Conservation (phyloP, 148 eudicot species). For the Cornus florida region DNA sequence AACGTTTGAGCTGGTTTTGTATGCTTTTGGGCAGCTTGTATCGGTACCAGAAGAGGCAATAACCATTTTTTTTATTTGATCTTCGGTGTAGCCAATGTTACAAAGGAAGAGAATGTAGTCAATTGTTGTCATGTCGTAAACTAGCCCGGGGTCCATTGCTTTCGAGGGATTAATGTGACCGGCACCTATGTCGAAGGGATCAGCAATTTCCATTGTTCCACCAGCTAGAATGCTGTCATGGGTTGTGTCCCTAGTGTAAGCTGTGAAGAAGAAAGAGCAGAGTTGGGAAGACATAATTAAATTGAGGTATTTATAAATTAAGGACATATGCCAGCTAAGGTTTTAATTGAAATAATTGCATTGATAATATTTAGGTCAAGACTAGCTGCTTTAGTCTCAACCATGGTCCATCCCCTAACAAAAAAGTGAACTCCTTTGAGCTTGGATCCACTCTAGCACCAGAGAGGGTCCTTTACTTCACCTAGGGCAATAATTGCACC, state of each 20-base stretch:
- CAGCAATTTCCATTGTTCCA: constrained; percentile 29
- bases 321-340: too few relatives aligned
- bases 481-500: too few relatives aligned
- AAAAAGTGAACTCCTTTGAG: too few relatives aligned
- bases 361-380: too few relatives aligned
- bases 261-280: constrained; percentile 12
- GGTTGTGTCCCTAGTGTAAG: constrained; percentile 33
- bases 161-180: constrained; percentile 43
- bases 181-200: constrained; percentile 49
- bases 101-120: constrained; percentile 51
- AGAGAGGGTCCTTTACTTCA: too few relatives aligned
- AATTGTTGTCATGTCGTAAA: constrained; percentile 38
- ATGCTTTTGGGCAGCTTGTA: constrained; percentile 16
- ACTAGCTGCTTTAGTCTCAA: too few relatives aligned
- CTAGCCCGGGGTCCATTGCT: constrained; percentile 53
- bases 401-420: too few relatives aligned
- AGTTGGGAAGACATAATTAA: background rate
- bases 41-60: background rate
- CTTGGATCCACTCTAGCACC: too few relatives aligned
- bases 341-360: too few relatives aligned
- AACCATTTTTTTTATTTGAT: constrained; percentile 23
- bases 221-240: constrained; percentile 32
- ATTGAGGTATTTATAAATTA: too few relatives aligned
- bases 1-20: constrained; percentile 18
- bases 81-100: constrained; percentile 37